Evolutionary conservation across 208 protist genomes (phyloP), one percentile per base, ranked within the genome.

Genomic region (Porcisia hertigi): DNA sequence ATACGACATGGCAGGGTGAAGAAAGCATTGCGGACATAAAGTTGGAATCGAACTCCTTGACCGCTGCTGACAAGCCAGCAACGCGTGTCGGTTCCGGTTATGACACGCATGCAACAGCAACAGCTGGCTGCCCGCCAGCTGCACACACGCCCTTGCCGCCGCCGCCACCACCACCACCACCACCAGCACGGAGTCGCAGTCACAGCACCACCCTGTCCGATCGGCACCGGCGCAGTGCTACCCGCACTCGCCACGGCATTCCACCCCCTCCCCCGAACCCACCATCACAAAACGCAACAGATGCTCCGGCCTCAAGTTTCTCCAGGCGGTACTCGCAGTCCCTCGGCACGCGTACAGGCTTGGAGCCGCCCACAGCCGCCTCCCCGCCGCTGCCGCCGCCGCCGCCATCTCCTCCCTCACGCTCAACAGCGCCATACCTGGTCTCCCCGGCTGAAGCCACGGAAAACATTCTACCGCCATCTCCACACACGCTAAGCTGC

Each of bases 381-480:
- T 47, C 69, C 49, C 36, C 76, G 34, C 18, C 73, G 39, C 64
- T 8, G 23, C 36, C 54, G 5, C 69, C 65, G 8, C 47, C 65
- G 30, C 53, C 36, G n/a, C 14, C 25, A n/a, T n/a, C 47, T 14
- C 69, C 1, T 2, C 25, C 70, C 41, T 59, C 55, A 60, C 55
- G 20, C 39, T 59, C 39, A 36, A 18, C 23, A 34, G 70, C 70
- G 16, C 60, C 30, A 6, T 66, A 20, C 49, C 58, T 82, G 30
- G 3, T 82, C 30, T 77, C 77, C 20, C 77, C 77, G 12, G 77
- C 77, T 36, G 77, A 77, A 30, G 58, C 74, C 34, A 71, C 72
- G 11, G 77, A 82, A 57, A 62, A 76, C 23, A 34, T 77, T 47
- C 69, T 59, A 0, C 60, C 67, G 6, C 76, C 76, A 12, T 69